Base-by-base conservation (phyloP, 495 filamentous ascomycete genomes). In the Talaromyces liani region DNA sequence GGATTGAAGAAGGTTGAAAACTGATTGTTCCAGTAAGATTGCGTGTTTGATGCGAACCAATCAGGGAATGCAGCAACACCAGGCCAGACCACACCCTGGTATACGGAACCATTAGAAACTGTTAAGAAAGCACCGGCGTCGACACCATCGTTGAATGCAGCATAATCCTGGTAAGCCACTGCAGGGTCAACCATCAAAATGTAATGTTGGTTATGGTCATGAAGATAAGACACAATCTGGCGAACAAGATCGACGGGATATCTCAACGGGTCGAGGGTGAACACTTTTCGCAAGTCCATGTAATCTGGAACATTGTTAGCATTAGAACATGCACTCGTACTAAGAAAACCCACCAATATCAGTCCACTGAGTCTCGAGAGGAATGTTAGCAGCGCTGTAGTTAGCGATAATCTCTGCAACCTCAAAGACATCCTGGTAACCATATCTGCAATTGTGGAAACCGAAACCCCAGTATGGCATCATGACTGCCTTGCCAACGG, bases 151-250 rank as follows among this genome's bases (percentile, higher is more conserved):
- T 88, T 77, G 71, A 87, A 91, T 3, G 85, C 75, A 0, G 79
- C 76, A 67, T 93, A 91, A 67, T 89, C 77, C 60, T 84, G 76
- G 64, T 87, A 87, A 10, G 85, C 85, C 27, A 93, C 85, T 10
- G 91, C 90, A 3, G 91, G 91, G 67, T 96, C 91, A 9, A 96
- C 90, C 91, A 95, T 95, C 47, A 94, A 77, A 53, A 93, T 83
- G 65, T 93, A 93, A 59, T 92, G 82, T 69, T 94, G 92, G 58
- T 92, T 66, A 67, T 89, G 82, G 27, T 73, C 71, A 70, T 96
- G 92, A 0, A 96, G 81, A 67, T 91, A 83, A 54, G 80, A 75
- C 47, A 93, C 84, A 14, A 94, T 68, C 62, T 86, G 80, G n/a
- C 85, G 85, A 77, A 93, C 82, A 65, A 79, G 84, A 3, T 81